phyloP scores from a whole-genome alignment of 805 yeast genomes.

The Teunomyces panamensis region DNA sequence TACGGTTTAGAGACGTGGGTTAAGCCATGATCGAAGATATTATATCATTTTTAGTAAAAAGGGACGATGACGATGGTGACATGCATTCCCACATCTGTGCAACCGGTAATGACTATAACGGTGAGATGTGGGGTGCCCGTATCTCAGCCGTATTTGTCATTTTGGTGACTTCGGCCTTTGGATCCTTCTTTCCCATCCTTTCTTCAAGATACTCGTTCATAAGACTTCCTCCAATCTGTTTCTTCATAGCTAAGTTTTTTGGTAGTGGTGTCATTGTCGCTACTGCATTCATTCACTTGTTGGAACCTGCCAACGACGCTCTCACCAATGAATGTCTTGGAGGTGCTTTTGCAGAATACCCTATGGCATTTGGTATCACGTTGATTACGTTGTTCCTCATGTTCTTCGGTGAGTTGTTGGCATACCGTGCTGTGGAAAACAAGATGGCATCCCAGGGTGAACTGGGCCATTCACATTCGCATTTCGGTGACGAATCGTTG shows the following conservation, averaged over 20 bases:
- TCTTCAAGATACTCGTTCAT: constrained; percentile 59
- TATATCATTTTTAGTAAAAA: constrained; percentile 12
- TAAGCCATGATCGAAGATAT: constrained; percentile 1
- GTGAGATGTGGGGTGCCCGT: constrained; percentile 43
- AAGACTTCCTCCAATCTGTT: constrained; percentile 58
- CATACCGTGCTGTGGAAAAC: constrained; percentile 44
- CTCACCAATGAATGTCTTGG: constrained; percentile 60
- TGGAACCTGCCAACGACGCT: constrained; percentile 65
- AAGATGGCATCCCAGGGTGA: constrained; percentile 21
- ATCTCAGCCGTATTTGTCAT: constrained; percentile 66
- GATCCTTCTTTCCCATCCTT: constrained; percentile 60
- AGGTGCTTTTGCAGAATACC: constrained; percentile 51
- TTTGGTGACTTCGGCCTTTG: constrained; percentile 49
- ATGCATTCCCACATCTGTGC: constrained; percentile 28
- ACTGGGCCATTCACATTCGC: constrained; percentile 41
- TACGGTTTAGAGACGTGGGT: not conserved
- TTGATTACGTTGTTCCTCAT: constrained; percentile 50
- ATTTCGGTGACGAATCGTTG: constrained; percentile 46
- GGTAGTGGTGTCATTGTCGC: constrained; percentile 85
- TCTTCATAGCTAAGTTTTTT: constrained; percentile 68
- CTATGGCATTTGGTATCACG: constrained; percentile 54
- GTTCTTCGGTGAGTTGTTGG: constrained; percentile 51
- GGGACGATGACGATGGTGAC: constrained; percentile 12
- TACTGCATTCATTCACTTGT: constrained; percentile 73
- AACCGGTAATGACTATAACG: constrained; percentile 43